phyloP scores from a whole-genome alignment of 1,284 basidiomycete species.

The Thecaphora frezii region DNA sequence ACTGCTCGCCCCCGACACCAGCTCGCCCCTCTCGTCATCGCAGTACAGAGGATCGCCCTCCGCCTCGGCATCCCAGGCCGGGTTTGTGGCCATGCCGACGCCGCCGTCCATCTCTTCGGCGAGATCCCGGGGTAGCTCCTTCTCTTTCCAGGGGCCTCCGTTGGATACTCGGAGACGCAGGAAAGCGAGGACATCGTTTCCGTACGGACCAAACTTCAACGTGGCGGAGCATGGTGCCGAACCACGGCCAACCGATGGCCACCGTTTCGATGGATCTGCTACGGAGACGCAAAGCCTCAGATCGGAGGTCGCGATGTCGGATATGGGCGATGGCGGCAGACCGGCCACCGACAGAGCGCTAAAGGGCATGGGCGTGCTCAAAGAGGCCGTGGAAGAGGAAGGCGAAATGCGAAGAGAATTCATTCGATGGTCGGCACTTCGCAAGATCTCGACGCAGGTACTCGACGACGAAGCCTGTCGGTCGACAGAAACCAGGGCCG shows the following conservation, averaged over 20 bases:
- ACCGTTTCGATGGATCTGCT: no score
- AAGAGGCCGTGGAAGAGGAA: constrained; percentile 35
- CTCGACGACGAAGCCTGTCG: constrained; percentile 2
- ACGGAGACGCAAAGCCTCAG: neutral
- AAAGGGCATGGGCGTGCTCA: constrained; percentile 21
- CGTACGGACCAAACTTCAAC: neutral
- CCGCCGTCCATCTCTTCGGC: constrained; percentile 8
- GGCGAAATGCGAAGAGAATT: constrained; percentile 65
- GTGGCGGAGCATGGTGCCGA: neutral
- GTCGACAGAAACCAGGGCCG: neutral
- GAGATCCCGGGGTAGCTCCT: constrained; percentile 33
- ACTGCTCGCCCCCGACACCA: neutral
- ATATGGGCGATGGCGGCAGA: constrained; percentile 1
- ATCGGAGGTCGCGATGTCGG: neutral
- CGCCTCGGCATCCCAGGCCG: constrained; percentile 14
- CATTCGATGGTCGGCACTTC: constrained; percentile 78
- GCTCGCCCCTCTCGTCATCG: neutral
- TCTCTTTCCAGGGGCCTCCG: constrained; percentile 32
- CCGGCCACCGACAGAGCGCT: constrained; percentile 17
- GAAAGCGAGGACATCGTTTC: neutral
- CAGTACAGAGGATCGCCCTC: neutral
- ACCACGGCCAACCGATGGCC: no score
- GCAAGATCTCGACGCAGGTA: constrained; percentile 45
- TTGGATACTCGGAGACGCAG: neutral
- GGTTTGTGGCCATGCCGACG: constrained; percentile 1